Conservation (phyloP, 1,139 yeast species). For the Candida tetrigidarum region DNA sequence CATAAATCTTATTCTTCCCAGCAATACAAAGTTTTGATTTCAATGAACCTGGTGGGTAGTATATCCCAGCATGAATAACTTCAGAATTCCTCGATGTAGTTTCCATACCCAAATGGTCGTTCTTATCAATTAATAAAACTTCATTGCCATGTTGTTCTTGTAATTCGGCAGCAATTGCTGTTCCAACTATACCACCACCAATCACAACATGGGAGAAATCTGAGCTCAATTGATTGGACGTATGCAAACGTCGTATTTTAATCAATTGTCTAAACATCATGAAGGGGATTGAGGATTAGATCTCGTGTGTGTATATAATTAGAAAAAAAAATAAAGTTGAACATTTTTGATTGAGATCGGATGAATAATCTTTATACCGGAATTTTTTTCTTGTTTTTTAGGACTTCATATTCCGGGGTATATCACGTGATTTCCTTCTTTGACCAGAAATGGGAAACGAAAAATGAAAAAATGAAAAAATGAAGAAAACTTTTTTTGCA, state of each 20-base stretch:
- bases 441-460: no score
- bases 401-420: no score
- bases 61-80: conserved; percentile 90
- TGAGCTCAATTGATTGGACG: conserved; percentile 11
- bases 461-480: no score
- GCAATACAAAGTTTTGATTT: conserved; percentile 72
- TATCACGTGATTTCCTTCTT: no score
- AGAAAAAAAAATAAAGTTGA: no score
- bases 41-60: conserved; percentile 71
- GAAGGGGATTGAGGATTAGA: background rate
- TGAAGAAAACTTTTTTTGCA: no score
- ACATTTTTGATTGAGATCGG: no score
- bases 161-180: conserved; percentile 77
- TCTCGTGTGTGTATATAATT: no score
- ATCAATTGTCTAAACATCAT: conserved; percentile 3
- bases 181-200: conserved; percentile 91
- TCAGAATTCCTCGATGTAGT: conserved; percentile 90
- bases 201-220: conserved; percentile 82
- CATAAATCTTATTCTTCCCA: conserved; percentile 73
- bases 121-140: conserved; percentile 73
- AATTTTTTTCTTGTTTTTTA: no score
- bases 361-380: no score
- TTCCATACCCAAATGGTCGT: conserved; percentile 69
- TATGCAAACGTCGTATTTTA: conserved; percentile 11
- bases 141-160: conserved; percentile 43